phyloP scores from a whole-genome alignment of 805 yeast genomes.

The Sugiyamaella boreocaroliniensis region DNA sequence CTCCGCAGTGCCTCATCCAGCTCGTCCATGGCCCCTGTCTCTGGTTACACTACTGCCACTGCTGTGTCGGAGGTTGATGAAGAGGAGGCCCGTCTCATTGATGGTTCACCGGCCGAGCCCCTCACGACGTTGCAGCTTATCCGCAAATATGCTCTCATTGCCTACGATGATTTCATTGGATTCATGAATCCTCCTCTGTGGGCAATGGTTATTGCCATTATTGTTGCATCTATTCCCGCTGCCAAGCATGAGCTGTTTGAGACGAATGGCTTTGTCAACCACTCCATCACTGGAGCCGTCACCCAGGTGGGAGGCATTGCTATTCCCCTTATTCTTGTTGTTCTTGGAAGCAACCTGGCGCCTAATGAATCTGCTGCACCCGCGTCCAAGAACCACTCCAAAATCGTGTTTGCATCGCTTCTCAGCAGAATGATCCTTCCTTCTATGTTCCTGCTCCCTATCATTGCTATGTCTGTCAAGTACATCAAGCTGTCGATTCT shows the following conservation, averaged over 20 bases:
- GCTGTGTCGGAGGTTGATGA: constrained; percentile 3
- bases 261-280: constrained; percentile 40
- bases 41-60: constrained; percentile 2
- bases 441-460: constrained; percentile 45
- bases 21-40: not conserved
- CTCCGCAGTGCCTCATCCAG: not conserved
- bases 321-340: constrained; percentile 54
- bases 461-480: constrained; percentile 47
- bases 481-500: constrained; percentile 41
- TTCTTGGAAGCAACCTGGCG: constrained; percentile 53
- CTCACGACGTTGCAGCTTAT: not conserved
- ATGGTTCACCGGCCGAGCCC: not conserved
- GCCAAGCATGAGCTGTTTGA: constrained; percentile 42
- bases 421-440: constrained; percentile 58
- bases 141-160: not conserved
- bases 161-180: constrained; percentile 8
- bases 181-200: constrained; percentile 62
- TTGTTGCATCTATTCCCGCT: constrained; percentile 51
- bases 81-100: not conserved
- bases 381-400: constrained; percentile 34
- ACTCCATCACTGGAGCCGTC: constrained; percentile 48
- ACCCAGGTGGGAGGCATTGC: constrained; percentile 51
- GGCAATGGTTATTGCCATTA: constrained; percentile 53
- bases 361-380: constrained; percentile 46
- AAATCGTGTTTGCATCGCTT: constrained; percentile 47